Conservation (phyloP, 495 filamentous ascomycete species). For the Hypoxylon perforatum region DNA sequence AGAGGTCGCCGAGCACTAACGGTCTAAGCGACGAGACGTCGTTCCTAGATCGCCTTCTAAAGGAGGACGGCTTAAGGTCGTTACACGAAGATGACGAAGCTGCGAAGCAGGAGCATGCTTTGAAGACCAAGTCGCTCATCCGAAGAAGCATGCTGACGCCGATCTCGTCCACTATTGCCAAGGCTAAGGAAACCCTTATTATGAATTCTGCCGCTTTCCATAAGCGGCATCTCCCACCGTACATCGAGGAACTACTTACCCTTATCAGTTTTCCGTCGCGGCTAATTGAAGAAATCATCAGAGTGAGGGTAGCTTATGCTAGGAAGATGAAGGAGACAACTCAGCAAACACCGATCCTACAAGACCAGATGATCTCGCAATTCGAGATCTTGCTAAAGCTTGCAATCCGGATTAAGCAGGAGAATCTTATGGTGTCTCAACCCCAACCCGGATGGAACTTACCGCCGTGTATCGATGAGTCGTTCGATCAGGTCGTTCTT, state of each 20-base stretch:
- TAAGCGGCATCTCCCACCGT: constrained; percentile 91
- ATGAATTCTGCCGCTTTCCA: constrained; percentile 85
- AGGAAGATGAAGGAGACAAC: constrained; percentile 91
- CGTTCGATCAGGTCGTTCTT: constrained; percentile 93
- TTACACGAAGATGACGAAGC: constrained; percentile 77
- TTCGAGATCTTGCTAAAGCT: constrained; percentile 93
- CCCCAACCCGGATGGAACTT: constrained; percentile 95
- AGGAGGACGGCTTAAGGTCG: constrained; percentile 93
- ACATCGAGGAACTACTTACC: constrained; percentile 94
- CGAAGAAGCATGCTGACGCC: constrained; percentile 82
- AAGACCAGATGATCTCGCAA: constrained; percentile 95
- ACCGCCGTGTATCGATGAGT: constrained; percentile 95
- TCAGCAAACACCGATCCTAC: constrained; percentile 87
- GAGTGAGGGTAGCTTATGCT: constrained; percentile 89
- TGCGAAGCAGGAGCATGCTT: constrained; percentile 46
- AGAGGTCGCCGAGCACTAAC: constrained; percentile 64
- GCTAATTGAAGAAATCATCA: constrained; percentile 95
- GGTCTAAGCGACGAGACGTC: constrained; percentile 87
- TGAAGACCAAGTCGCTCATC: constrained; percentile 50
- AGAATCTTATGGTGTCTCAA: constrained; percentile 83
- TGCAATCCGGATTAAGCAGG: constrained; percentile 90
- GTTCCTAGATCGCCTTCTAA: constrained; percentile 97
- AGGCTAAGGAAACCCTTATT: constrained; percentile 93
- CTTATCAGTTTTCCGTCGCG: constrained; percentile 97
- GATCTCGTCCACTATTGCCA: constrained; percentile 84